Evolutionary conservation across 495 filamentous ascomycete genomes (phyloP), one percentile per base, ranked within the genome.

Genomic region (Penicilliopsis zonata): DNA sequence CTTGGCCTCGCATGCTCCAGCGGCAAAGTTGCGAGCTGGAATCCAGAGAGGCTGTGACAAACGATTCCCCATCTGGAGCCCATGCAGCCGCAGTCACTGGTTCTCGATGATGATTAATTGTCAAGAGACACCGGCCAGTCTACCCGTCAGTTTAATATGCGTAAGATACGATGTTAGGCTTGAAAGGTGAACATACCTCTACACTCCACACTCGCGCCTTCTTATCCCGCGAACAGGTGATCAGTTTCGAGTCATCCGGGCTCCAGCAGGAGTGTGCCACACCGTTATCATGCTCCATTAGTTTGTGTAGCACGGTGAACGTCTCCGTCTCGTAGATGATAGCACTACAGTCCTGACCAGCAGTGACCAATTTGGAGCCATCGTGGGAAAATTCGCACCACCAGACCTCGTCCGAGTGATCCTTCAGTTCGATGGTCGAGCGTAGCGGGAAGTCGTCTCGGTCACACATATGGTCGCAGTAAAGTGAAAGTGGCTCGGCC

Each of bases 401-500:
- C 84, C 86, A 99, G 9, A 96, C 80, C 55, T 99, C 86, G 38
- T 86, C 82, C 1, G 59, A 60, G 47, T 90, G 86, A 34, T 84
- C 59, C 18, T 64, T 65, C n/a, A 96, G 60, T 40, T 86, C 76
- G 9, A 73, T 46, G 13, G 70, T 59, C 2, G 75, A 66, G 18
- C 73, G 67, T 3, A 78, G 56, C 0, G 90, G 90, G 44, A 95
- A 96, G 26, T 82, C 70, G 28, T 67, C 69, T 38, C 73, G 69
- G 30, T 90, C 80, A 47, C 92, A 99, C 28, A 65, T 58, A 49
- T 99, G 90, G 47, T 96, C 82, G 6, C 75, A 72, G 58, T 92
- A 96, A 31, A 99, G 67, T 1, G 87, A 94, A 0, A 86, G 86
- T 2, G 83, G 61, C 1, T 62, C 50, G n/a, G 73, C 64, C 3